phyloP scores from a whole-genome alignment of 192 early-diverging fungal genomes.

The Coemansia sp. region DNA sequence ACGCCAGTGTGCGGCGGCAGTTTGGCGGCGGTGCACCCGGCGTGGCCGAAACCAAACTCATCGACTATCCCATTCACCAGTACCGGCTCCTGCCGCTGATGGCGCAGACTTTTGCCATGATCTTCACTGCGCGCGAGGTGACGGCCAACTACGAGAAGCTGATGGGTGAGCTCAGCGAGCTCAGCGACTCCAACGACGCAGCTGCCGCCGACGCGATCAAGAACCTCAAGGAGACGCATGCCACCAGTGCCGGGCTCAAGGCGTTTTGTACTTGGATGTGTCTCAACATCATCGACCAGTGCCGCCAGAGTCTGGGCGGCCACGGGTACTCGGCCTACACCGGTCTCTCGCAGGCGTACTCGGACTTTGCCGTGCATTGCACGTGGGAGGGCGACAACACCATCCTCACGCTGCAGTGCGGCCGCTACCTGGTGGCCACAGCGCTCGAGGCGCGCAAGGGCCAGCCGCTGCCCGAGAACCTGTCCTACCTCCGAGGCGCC shows the following conservation, averaged over 20 bases:
- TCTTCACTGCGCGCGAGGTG: conserved; percentile 84
- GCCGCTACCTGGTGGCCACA: conserved; percentile 76
- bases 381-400: conserved; percentile 92
- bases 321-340: conserved; percentile 93
- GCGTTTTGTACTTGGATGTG: conserved; percentile 92
- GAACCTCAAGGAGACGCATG: conserved; percentile 85
- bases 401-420: conserved; percentile 83
- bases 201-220: conserved; percentile 59
- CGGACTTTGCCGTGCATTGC: conserved; percentile 86
- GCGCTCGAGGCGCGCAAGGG: conserved; percentile 67
- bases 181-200: conserved; percentile 59
- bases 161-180: conserved; percentile 70
- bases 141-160: conserved; percentile 68
- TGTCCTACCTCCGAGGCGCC: conserved; percentile 68
- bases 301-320: conserved; percentile 84
- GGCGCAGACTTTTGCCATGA: conserved; percentile 85
- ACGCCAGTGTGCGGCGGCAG: conserved; percentile 87
- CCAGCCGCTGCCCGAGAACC: conserved; percentile 72
- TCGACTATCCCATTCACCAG: conserved; percentile 93
- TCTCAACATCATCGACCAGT: conserved; percentile 85
- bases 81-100: conserved; percentile 88
- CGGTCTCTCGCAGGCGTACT: conserved; percentile 77
- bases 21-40: conserved; percentile 61
- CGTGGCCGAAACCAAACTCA: conserved; percentile 77
- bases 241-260: conserved; percentile 86